A percentile compares a stretch with the other conserved stretches of the same genome.
phyloP scores from a whole-genome alignment of 345 rosid genomes.

The Corymbia maculata region DNA sequence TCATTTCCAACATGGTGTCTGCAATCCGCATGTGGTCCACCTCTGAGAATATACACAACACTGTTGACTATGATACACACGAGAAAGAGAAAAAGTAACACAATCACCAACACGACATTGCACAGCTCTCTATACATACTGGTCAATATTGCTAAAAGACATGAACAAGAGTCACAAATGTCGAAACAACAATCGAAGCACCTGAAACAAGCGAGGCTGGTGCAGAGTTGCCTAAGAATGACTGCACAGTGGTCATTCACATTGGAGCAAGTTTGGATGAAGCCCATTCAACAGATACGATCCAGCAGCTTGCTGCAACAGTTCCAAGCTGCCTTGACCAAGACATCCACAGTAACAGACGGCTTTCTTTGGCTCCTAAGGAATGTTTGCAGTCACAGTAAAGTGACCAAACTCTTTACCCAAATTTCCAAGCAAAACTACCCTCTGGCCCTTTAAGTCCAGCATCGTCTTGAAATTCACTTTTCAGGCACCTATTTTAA shows the following conservation, averaged over 20 bases:
- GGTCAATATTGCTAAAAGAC: not conserved
- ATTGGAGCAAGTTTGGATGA: conserved; percentile 43
- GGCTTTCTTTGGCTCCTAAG: conserved; percentile 58
- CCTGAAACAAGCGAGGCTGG: conserved; percentile 59
- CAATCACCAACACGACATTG: not conserved
- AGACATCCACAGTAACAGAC: conserved; percentile 41
- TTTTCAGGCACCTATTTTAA: conserved; percentile 11
- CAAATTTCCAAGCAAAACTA: conserved; percentile 28
- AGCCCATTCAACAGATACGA: conserved; percentile 68
- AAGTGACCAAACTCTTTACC: conserved; percentile 66
- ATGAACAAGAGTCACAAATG: not conserved
- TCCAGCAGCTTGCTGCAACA: conserved; percentile 32
- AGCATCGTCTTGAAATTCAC: conserved; percentile 10
- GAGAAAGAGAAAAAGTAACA: not conserved
- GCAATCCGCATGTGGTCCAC: not conserved
- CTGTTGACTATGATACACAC: not conserved
- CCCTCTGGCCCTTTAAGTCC: conserved; percentile 10
- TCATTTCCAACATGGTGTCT: not conserved
- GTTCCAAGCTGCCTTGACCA: conserved; percentile 52
- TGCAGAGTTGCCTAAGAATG: conserved; percentile 44
- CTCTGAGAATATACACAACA: not conserved
- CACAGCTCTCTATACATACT: not conserved
- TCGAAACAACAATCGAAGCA: conserved; percentile 52
- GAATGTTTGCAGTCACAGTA: conserved; percentile 39
- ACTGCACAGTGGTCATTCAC: conserved; percentile 37